These are phyloP conservation scores for Xerocomus spinulosus DNA, from an alignment of 768 basidiomycete species.

Conservation along the genomic window DNA sequence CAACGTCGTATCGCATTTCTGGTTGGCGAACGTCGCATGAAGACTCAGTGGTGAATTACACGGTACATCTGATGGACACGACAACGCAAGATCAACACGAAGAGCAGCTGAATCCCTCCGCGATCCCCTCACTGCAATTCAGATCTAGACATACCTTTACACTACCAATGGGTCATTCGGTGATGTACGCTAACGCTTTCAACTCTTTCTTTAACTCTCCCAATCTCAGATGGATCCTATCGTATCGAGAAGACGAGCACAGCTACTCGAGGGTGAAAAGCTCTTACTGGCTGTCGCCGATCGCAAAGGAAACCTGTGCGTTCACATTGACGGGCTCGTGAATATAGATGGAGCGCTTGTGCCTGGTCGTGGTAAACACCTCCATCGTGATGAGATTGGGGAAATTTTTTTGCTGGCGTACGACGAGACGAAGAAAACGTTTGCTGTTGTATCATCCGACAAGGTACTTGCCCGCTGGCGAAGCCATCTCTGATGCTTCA, in stretches of 20 bases:
- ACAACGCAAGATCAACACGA: constrained; percentile 26
- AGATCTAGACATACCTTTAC: constrained; percentile 10
- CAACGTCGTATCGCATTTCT: neutral
- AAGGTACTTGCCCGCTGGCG: constrained; percentile 30
- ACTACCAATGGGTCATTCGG: constrained; percentile 16
- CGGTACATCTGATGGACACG: constrained; percentile 24
- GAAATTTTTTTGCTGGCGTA: constrained; percentile 42
- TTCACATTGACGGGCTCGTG: constrained; percentile 37
- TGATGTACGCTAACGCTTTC: no score
- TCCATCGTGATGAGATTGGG: constrained; percentile 46
- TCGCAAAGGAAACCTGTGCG: constrained; percentile 26
- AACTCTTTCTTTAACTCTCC: neutral
- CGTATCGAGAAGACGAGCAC: constrained; percentile 27
- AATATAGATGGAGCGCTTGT: constrained; percentile 32
- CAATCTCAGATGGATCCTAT: neutral
- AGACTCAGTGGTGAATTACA: constrained; percentile 15
- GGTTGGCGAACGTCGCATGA: constrained; percentile 9
- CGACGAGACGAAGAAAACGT: constrained; percentile 47
- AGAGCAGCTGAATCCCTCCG: constrained; percentile 19
- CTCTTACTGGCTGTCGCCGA: constrained; percentile 41
- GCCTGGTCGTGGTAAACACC: constrained; percentile 22
- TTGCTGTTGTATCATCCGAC: constrained; percentile 40
- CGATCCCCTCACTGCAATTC: constrained; percentile 22
- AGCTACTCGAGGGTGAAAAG: constrained; percentile 38
- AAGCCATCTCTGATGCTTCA: neutral